A percentile compares a stretch with the other conserved stretches of the same genome.
phyloP scores from a whole-genome alignment of 106 monocot genomes.

The Acorus calamus region DNA sequence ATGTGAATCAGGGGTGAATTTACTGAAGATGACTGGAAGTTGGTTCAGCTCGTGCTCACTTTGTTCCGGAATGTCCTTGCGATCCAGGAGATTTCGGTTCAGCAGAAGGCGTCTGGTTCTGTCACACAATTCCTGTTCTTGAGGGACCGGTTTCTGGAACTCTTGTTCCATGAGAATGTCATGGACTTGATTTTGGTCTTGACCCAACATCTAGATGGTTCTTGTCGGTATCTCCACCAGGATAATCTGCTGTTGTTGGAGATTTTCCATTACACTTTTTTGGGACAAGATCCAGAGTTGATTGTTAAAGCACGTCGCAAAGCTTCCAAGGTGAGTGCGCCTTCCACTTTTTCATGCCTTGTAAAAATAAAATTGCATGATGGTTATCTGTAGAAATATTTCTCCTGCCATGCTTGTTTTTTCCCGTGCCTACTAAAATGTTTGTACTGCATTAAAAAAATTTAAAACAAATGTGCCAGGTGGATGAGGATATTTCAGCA shows the following conservation, averaged over 20 bases:
- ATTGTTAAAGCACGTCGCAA: conserved; percentile 38
- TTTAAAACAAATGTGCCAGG: conserved; percentile 12
- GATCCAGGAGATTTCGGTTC: conserved; percentile 55
- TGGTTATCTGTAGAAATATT: no score
- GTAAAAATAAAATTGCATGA: neutral
- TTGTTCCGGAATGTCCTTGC: conserved; percentile 83
- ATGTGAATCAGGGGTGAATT: conserved; percentile 43
- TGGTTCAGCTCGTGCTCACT: conserved; percentile 88
- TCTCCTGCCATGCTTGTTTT: neutral
- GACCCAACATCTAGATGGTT: conserved; percentile 62
- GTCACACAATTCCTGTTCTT: conserved; percentile 53
- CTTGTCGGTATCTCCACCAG: conserved; percentile 51
- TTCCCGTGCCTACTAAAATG: no score
- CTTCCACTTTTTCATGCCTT: neutral
- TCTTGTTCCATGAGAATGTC: conserved; percentile 82
- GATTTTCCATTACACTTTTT: conserved; percentile 62
- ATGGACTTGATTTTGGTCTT: conserved; percentile 79
- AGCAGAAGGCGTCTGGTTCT: conserved; percentile 73
- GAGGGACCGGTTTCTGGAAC: conserved; percentile 63
- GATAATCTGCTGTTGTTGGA: conserved; percentile 79
- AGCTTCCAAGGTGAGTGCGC: conserved; percentile 35
- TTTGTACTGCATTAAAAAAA: no score
- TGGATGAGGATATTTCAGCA: conserved; percentile 31
- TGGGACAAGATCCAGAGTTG: conserved; percentile 60
- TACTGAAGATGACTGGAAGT: conserved; percentile 96